A percentile compares a stretch with the other conserved stretches of the same genome.
Conservation (phyloP, 164 flowering plant species). For the Tinospora cordifolia region DNA sequence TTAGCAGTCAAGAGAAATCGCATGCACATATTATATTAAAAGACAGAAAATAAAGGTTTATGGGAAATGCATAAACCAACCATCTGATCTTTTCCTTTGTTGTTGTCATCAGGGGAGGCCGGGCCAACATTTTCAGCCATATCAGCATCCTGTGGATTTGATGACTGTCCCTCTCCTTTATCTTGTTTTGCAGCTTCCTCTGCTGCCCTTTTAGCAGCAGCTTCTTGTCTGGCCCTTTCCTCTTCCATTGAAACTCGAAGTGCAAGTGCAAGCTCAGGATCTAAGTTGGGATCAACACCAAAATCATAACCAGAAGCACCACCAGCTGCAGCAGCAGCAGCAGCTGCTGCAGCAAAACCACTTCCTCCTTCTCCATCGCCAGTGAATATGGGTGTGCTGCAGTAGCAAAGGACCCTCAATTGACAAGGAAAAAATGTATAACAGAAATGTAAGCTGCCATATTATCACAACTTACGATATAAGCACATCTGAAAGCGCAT, state of each 20-base stretch:
- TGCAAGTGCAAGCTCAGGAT: slow-evolving; percentile 97
- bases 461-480: slow-evolving; percentile 53
- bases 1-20: neutral
- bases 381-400: slow-evolving; percentile 84
- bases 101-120: slow-evolving; percentile 40
- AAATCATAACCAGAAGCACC: slow-evolving; percentile 77
- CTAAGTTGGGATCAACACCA: slow-evolving; percentile 96
- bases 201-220: slow-evolving; percentile 93
- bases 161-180: slow-evolving; percentile 49
- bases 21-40: neutral
- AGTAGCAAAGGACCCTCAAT: no score
- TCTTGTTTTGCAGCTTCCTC: slow-evolving; percentile 66
- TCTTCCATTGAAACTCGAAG: slow-evolving; percentile 98
- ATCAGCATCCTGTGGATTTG: slow-evolving; percentile 56
- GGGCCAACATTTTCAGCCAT: slow-evolving; percentile 48
- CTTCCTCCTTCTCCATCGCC: slow-evolving; percentile 96
- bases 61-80: slow-evolving; percentile 25
- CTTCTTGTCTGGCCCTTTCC: slow-evolving; percentile 98
- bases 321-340: slow-evolving; percentile 73
- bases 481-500: slow-evolving; percentile 87
- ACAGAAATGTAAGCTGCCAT: no score
- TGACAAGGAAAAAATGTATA: no score
- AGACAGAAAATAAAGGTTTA: neutral
- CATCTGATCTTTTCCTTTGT: slow-evolving; percentile 39
- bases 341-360: slow-evolving; percentile 90